Evolutionary conservation across 257 asterid species (phyloP).

Genomic region (Ocimum tenuiflorum): DNA sequence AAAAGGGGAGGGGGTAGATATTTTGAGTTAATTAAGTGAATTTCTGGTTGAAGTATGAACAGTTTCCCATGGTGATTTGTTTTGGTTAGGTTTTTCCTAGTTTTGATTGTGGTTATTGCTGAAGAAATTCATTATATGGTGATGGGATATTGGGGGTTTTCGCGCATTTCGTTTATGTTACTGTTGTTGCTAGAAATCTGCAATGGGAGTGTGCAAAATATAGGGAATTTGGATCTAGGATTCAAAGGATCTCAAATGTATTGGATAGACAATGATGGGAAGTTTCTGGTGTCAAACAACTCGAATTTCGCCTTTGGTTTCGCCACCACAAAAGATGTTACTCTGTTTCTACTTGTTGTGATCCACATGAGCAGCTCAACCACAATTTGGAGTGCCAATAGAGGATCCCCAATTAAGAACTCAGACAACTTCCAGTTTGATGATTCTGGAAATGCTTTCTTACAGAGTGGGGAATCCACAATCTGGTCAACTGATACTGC

Average conservation of each 20-base stretch:
- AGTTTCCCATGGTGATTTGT: background rate
- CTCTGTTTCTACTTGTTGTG: conserved; percentile 64
- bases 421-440: conserved; percentile 58
- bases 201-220: conserved; percentile 50
- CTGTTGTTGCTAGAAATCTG: conserved; percentile 31
- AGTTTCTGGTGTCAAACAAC: conserved; percentile 61
- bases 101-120: conserved; percentile 5
- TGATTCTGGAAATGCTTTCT: conserved; percentile 52
- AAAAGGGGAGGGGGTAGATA: background rate
- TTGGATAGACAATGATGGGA: conserved; percentile 70
- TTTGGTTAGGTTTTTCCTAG: too few relatives aligned
- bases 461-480: conserved; percentile 40
- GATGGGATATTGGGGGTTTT: conserved; percentile 47
- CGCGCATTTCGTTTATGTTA: conserved; percentile 10
- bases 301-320: conserved; percentile 73
- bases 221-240: conserved; percentile 52
- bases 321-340: conserved; percentile 42
- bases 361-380: conserved; percentile 58
- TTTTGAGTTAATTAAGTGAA: background rate
- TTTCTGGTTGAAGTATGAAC: background rate
- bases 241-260: conserved; percentile 67
- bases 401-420: conserved; percentile 49
- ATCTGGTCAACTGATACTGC: conserved; percentile 63
- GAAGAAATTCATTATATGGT: conserved; percentile 8
- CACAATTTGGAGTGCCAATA: conserved; percentile 76